Conservation (phyloP, 305 asterid genomes). For the Solanum hybrid region DNA sequence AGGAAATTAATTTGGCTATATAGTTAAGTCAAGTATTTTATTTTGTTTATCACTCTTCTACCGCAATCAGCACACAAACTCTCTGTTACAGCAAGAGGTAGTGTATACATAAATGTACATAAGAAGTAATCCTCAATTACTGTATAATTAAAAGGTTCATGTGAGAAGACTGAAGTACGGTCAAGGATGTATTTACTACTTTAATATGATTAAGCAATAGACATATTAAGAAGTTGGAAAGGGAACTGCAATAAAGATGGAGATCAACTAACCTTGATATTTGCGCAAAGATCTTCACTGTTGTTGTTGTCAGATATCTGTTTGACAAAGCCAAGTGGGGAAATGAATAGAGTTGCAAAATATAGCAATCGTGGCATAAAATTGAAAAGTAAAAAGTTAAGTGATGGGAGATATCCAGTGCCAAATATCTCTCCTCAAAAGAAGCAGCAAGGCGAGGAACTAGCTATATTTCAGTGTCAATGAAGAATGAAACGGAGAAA, state of each 20-base stretch:
- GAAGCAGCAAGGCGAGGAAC: neutral
- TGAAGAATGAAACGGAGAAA: neutral
- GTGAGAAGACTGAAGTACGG: neutral
- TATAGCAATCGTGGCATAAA: neutral
- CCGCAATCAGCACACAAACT: neutral
- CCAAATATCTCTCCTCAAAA: neutral
- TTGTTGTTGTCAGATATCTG: conserved; percentile 62
- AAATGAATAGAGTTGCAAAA: neutral
- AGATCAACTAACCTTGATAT: conserved; percentile 52
- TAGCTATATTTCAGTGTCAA: neutral
- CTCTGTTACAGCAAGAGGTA: neutral
- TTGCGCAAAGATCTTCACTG: conserved; percentile 63
- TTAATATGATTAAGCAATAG: neutral
- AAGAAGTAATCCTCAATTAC: neutral
- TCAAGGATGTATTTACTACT: neutral
- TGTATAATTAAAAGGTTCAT: neutral
- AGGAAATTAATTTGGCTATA: neutral
- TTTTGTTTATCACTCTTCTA: neutral
- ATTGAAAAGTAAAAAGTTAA: neutral
- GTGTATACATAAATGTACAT: neutral
- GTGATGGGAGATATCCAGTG: neutral
- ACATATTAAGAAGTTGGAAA: neutral
- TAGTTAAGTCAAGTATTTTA: neutral
- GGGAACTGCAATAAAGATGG: neutral
- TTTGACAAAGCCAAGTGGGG: conserved; percentile 9